phyloP scores from a whole-genome alignment of 345 rosid genomes.

The Boechera divaricarpa region DNA sequence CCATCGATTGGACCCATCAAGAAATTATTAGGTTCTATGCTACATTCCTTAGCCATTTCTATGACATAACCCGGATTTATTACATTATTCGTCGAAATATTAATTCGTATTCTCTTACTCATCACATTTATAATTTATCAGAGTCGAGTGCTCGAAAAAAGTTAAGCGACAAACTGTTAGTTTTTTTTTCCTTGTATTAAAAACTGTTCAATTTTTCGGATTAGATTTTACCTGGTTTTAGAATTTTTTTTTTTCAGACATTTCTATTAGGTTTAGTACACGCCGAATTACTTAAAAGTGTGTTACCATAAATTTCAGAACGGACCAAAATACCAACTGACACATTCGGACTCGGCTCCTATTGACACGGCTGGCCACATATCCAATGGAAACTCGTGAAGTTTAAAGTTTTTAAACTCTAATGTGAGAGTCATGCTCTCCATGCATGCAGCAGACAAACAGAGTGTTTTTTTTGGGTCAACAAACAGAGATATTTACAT shows the following conservation, averaged over 20 bases:
- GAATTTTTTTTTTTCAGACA: background rate
- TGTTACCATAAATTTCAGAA: background rate
- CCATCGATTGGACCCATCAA: conserved; percentile 38
- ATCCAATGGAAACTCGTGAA: conserved; percentile 5
- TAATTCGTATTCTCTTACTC: conserved; percentile 31
- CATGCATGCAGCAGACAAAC: conserved; percentile 32
- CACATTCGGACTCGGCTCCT: background rate
- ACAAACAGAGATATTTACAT: conserved; percentile 7
- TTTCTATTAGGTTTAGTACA: background rate
- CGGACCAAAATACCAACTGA: background rate
- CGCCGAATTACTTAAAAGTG: background rate
- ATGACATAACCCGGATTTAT: conserved; percentile 17
- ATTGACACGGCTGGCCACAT: background rate
- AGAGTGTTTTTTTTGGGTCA: background rate
- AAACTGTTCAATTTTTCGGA: background rate
- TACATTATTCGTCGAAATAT: conserved; percentile 26
- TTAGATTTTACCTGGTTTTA: background rate
- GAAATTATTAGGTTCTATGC: conserved; percentile 25
- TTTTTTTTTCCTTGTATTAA: background rate
- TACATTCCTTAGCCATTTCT: conserved; percentile 43
- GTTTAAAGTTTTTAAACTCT: background rate
- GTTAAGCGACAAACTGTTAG: background rate
- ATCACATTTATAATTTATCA: conserved; percentile 5
- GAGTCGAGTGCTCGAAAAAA: background rate
- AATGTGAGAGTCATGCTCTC: background rate